phyloP scores from a whole-genome alignment of 306 rosid species.

The Pueraria montana region DNA sequence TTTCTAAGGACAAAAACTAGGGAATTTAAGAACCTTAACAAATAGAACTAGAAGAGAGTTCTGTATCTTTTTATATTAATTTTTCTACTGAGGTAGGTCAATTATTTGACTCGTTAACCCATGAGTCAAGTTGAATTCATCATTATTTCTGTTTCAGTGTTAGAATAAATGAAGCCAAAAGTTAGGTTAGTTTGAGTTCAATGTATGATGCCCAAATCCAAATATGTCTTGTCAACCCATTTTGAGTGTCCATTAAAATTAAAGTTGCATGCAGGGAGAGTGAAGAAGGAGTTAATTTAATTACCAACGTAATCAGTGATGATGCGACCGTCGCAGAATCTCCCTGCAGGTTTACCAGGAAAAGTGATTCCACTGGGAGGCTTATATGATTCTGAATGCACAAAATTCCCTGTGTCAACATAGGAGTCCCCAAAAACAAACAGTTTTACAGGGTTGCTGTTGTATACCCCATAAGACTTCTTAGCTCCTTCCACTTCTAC shows the following conservation, averaged over 20 bases:
- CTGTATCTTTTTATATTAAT: too few species aligned
- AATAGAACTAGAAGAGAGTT: too few species aligned
- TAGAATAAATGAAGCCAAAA: too few species aligned
- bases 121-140: too few species aligned
- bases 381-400: slow-evolving; percentile 45
- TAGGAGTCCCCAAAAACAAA: slow-evolving; percentile 73
- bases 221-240: background rate
- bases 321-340: slow-evolving; percentile 65
- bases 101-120: too few species aligned
- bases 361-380: slow-evolving; percentile 61
- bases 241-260: background rate
- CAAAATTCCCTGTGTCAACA: slow-evolving; percentile 64
- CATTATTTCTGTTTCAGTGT: too few species aligned
- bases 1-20: too few species aligned
- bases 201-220: background rate
- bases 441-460: slow-evolving; percentile 28
- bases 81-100: too few species aligned
- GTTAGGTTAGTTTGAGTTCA: background rate
- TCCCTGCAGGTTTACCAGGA: slow-evolving; percentile 67
- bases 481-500: slow-evolving; percentile 45
- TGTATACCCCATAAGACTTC: background rate
- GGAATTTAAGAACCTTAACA: too few species aligned
- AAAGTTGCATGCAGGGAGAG: background rate
- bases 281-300: background rate
- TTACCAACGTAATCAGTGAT: slow-evolving; percentile 71